Conservation (phyloP, 805 yeast genomes). For the Helenozyma baotianmanensis region DNA sequence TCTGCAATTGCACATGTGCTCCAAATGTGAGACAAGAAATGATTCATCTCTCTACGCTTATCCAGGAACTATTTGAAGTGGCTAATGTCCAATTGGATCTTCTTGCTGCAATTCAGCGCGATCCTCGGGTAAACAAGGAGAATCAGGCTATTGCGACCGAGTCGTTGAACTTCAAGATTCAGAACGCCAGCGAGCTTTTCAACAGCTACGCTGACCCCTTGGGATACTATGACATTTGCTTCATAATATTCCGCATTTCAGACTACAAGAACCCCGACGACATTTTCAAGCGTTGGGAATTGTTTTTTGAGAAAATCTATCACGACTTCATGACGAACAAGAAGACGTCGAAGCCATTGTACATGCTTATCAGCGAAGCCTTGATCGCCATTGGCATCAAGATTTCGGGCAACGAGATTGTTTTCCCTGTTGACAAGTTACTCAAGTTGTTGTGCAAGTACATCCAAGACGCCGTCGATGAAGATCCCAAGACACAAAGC, state of each 20-base stretch:
- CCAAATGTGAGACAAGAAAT: constrained; percentile 73
- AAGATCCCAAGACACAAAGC: constrained; percentile 23
- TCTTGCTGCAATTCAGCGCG: constrained; percentile 44
- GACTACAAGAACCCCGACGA: constrained; percentile 84
- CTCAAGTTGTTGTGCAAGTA: constrained; percentile 61
- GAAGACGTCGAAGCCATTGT: constrained; percentile 29
- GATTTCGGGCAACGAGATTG: constrained; percentile 63
- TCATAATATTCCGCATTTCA: constrained; percentile 73
- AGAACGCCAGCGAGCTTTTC: constrained; percentile 72
- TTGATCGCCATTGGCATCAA: constrained; percentile 55
- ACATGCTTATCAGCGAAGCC: constrained; percentile 32
- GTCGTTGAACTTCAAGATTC: constrained; percentile 58
- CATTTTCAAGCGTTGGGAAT: constrained; percentile 75
- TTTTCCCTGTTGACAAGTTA: constrained; percentile 73
- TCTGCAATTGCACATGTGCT: constrained; percentile 80
- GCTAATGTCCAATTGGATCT: constrained; percentile 80
- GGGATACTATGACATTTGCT: constrained; percentile 79
- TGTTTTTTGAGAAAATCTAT: constrained; percentile 51
- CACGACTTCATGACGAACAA: constrained; percentile 25
- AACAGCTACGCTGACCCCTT: constrained; percentile 85
- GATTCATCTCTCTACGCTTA: constrained; percentile 61
- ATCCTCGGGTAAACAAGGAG: constrained; percentile 44
- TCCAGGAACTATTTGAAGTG: constrained; percentile 79
- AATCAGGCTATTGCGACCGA: constrained; percentile 48
- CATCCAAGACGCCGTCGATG: constrained; percentile 37